Base-by-base conservation (phyloP, 352 stramenopile species). In the Phytophthora chlamydospora region DNA sequence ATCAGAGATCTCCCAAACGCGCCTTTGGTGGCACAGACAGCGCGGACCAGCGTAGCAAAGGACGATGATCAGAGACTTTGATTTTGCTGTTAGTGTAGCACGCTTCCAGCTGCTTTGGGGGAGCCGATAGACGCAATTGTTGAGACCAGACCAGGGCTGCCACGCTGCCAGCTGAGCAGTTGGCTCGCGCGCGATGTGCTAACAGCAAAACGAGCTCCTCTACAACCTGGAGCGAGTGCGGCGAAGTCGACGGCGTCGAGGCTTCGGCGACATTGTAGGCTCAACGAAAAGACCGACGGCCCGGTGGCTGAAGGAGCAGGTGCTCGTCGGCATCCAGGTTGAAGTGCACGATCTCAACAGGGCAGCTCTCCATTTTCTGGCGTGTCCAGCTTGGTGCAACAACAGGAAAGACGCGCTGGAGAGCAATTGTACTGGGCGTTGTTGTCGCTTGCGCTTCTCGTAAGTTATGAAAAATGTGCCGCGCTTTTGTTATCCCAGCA, bases 1-100 rank as follows among this genome's bases (percentile, higher is more conserved):
- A 60, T 53, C 57, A 53, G 57, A 65, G 49, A 66, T 32, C 58
- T 19, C 57, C 17, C 34, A 11, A n/a, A 45, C 16, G 19, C 56
- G 33, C 14, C 48, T 36, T 27, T 10, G 32, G 57, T 65, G 57
- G 57, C 57, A 52, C 57, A 66, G 34, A 65, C 47, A 47, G 57
- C 39, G 52, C 57, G 39, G 57, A 66, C 49, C 57, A 61, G 58
- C 57, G 57, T 4, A 13, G 57, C 60, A 66, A 59, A 66, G 58
- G 58, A 66, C 35, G 36, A 53, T 43, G 40, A 60, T 42, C 24
- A 45, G 5, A 24, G 21, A 24, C 21, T 24, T 24, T 24, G 21
- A 27, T 66, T 59, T 66, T 66, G 58, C 48, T 66, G 58, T 60
- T 66, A 44, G 58, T 43, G 41, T 24, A 27, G 34, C 33, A 49